Conservation (phyloP, 2,329 filamentous ascomycete genomes). For the Talaromyces islandicus region DNA sequence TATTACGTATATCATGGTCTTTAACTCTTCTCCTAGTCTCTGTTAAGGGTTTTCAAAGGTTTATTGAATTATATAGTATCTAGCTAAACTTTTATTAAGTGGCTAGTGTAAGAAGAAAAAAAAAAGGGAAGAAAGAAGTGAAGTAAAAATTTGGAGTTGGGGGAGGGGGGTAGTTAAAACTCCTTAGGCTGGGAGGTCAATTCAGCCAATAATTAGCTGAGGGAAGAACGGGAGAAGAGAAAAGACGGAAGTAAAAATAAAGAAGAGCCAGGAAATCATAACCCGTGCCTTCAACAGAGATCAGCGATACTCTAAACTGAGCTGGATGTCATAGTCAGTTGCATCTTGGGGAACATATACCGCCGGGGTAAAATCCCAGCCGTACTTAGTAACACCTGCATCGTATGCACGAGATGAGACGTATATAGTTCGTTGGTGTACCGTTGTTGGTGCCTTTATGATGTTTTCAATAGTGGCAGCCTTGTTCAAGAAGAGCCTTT, state of each 20-base stretch:
- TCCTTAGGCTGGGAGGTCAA: not conserved
- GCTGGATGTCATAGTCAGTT: not conserved
- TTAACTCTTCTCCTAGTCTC: too few relatives aligned
- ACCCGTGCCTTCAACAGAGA: not conserved
- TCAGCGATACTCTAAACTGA: not conserved
- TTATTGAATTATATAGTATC: too few relatives aligned
- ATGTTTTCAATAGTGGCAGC: not conserved
- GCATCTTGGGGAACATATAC: too few relatives aligned
- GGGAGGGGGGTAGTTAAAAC: not conserved
- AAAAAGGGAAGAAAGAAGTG: not conserved
- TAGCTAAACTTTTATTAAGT: not conserved
- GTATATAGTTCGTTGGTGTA: not conserved
- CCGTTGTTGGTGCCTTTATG: not conserved
- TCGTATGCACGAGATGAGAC: not conserved
- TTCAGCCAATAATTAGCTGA: not conserved
- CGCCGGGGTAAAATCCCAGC: too few relatives aligned
- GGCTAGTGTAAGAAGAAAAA: not conserved
- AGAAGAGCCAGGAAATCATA: not conserved
- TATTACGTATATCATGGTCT: too few relatives aligned
- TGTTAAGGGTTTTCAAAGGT: too few relatives aligned
- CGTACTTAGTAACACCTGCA: too few relatives aligned
- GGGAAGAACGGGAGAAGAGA: not conserved
- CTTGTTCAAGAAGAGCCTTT: not conserved
- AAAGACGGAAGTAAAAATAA: not conserved
- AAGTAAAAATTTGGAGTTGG: not conserved